These are phyloP conservation scores for Trichoderma hamatum DNA, from an alignment of 2,329 filamentous ascomycete species.

Conservation along the genomic window DNA sequence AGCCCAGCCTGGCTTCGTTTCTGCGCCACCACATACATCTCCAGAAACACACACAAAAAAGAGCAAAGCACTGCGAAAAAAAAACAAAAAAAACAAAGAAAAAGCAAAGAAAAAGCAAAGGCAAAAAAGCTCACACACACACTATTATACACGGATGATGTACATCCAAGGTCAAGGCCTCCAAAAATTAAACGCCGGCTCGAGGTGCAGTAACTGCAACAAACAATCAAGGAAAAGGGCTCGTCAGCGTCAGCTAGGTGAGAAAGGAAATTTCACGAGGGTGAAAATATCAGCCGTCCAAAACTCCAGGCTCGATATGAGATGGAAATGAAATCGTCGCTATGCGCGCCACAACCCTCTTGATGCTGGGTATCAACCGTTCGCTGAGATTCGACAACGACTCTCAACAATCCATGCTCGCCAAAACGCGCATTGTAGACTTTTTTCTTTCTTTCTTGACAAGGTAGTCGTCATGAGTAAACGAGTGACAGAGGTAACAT, in stretches of 20 bases:
- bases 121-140: neutral
- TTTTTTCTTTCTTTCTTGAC: neutral
- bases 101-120: neutral
- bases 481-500: slow-evolving; percentile 20
- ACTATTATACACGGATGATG: slow-evolving; percentile 28
- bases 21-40: slow-evolving; percentile 1
- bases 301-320: slow-evolving; percentile 30
- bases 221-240: slow-evolving; percentile 5
- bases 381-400: slow-evolving; percentile 16
- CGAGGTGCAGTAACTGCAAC: slow-evolving; percentile 20
- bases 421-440: slow-evolving; percentile 13
- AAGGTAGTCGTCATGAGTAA: slow-evolving; percentile 16
- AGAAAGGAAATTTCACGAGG: slow-evolving; percentile 19
- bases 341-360: slow-evolving; percentile 7
- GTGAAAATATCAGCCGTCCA: slow-evolving; percentile 16
- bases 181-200: slow-evolving; percentile 26
- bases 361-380: slow-evolving; percentile 24
- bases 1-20: slow-evolving; percentile 9
- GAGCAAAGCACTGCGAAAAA: neutral
- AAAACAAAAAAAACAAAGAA: neutral
- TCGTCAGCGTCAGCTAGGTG: slow-evolving; percentile 14
- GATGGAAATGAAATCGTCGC: slow-evolving; percentile 24
- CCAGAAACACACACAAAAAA: slow-evolving; percentile 7
- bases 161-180: slow-evolving; percentile 16
- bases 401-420: slow-evolving; percentile 10